Base-by-base conservation (phyloP, 805 yeast genomes). In the Yarrowia yakushimensis region DNA sequence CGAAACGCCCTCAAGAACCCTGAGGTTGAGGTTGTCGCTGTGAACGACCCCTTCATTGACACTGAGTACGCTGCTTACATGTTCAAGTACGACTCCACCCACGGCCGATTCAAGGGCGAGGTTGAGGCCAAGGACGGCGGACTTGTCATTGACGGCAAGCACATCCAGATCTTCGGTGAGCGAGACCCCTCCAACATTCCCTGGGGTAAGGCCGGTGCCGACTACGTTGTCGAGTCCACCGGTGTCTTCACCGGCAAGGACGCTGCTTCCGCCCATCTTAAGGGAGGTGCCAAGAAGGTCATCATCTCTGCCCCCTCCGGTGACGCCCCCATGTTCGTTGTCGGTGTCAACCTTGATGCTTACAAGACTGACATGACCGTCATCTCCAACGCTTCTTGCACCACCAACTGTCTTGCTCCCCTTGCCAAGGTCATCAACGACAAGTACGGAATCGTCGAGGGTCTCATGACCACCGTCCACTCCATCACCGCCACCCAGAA, bases 401-500 rank as follows among this genome's bases (percentile, higher is more conserved):
- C 97, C 77, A 90, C 97, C 75, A 90, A 90, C 85, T 88, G 97
- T 82, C 81, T 90, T 75, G 97, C 97, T 70, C 97, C 97, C 75
- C 83, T 90, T 73, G 96, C 96, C 76, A 90, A 90, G 85, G 88
- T 88, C 71, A 77, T 90, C 74, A 82, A 90, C 82, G 96, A 90
- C 77, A 79, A 77, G 72, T 90, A 86, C 77, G 96, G 96, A 67
- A 86, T 90, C 72, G 88, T 86, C 74, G 90, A 89, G 78, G 97
- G 96, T 79, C 83, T 90, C 75, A 90, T 90, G 97, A 90, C 97
- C 79, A 90, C 97, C 67, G 92, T 90, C 69, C 97, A 90, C 85
- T 88, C 97, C 75, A 87, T 89, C 80, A 90, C 97, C 70, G 97
- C 97, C 71, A 88, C 97, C 73, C 97, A 90, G 81, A 90, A 90